Evolutionary conservation across 306 rosid species (phyloP).

Genomic region (Senna siamea): DNA sequence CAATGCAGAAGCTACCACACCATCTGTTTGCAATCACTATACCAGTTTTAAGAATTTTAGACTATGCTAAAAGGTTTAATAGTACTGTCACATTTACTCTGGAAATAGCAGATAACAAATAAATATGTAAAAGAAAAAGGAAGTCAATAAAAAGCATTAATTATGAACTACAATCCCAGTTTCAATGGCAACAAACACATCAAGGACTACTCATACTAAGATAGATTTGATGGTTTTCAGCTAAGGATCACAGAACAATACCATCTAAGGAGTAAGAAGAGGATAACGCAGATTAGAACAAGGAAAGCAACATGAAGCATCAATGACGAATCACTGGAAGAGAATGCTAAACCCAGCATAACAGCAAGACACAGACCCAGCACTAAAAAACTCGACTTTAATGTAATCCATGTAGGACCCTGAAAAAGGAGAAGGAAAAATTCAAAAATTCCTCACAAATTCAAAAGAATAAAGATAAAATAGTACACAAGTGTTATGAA

Average conservation of each 20-base stretch:
- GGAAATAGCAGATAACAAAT: neutral
- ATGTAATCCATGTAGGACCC: constrained; percentile 84
- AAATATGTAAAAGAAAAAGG: neutral
- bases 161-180: neutral
- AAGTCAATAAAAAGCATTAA: neutral
- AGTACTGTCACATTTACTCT: neutral
- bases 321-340: constrained; percentile 84
- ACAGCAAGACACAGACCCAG: constrained; percentile 75
- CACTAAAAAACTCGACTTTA: constrained; percentile 68
- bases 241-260: constrained; percentile 38
- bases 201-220: neutral
- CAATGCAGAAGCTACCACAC: neutral
- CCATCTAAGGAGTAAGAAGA: constrained; percentile 91
- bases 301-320: constrained; percentile 75
- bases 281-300: constrained; percentile 69
- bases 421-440: constrained; percentile 41
- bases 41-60: constrained; percentile 1
- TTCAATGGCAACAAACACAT: neutral
- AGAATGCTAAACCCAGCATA: constrained; percentile 83
- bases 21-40: neutral
- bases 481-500: neutral
- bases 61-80: neutral
- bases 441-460: constrained; percentile 1
- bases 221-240: neutral
- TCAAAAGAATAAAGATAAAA: neutral